These are phyloP conservation scores for Plenodomus tracheiphilus DNA, from an alignment of 2,329 filamentous ascomycete species.

Conservation along the genomic window DNA sequence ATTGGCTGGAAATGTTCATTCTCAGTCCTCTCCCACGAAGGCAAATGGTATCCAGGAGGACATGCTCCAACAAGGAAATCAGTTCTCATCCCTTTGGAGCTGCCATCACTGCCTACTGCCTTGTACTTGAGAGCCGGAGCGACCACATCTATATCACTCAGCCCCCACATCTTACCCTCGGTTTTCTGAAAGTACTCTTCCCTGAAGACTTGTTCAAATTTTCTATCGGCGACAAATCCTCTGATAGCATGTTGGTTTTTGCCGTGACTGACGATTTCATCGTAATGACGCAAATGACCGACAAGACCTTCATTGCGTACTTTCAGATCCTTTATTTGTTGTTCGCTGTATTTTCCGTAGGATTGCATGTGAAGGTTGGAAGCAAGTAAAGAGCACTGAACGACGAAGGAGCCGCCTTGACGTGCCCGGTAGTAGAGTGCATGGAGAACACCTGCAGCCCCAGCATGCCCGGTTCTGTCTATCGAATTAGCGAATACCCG, in stretches of 20 bases:
- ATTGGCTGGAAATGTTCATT: not conserved
- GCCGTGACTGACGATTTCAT: not conserved
- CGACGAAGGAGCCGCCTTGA: not conserved
- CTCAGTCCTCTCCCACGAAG: not conserved
- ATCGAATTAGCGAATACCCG: not conserved
- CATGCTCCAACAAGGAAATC: not conserved
- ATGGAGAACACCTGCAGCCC: not conserved
- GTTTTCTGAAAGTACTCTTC: not conserved
- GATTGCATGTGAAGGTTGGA: not conserved
- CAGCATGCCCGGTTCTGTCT: not conserved
- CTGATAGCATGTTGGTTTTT: not conserved
- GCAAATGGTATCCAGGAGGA: not conserved
- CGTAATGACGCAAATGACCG: not conserved
- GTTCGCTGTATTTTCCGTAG: not conserved
- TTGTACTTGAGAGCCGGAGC: not conserved
- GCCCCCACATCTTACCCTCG: not conserved
- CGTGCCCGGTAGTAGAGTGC: not conserved
- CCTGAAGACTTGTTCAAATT: not conserved
- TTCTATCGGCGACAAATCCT: not conserved
- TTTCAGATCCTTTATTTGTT: not conserved
- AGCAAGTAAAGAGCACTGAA: not conserved
- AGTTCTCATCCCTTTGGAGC: not conserved
- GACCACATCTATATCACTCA: too few species aligned
- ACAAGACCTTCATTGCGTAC: not conserved
- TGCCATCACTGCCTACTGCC: not conserved